Evolutionary conservation across 2,329 filamentous ascomycete species (phyloP), one percentile per base, ranked within the genome.

Genomic region (Cladosporium colombiae): DNA sequence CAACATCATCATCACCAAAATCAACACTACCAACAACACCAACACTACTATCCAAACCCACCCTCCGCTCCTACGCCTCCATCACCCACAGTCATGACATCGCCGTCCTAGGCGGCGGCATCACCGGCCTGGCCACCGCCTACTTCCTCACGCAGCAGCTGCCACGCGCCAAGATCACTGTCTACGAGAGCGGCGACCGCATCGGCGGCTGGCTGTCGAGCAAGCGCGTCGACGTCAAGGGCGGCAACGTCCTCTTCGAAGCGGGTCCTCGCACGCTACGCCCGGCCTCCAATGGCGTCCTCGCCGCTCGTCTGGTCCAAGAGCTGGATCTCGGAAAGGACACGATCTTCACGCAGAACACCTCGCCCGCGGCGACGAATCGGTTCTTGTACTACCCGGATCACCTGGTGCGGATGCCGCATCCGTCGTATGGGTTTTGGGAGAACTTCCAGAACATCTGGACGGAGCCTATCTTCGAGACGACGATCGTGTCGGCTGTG

Each of bases 341-440:
- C 66, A 75, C 92, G 35, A 76, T 88, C 61, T 80, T 80, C 72
- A 88, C 83, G 55, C 78, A 77, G 5, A 84, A 79, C 50, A 75
- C 75, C 33, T 82, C 84, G 5, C 79, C 84, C 62, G 82, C 83
- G 62, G 82, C 87, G 11, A 77, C 76, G 64, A 89, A 89, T 74
- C 90, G 93, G 68, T 97, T 89, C 78, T 82, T 98, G 67, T 97
- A 95, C 83, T 96, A 96, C 74, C 91, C 91, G 1, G 91, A 97
- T 75, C 91, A 89, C 73, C 85, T 95, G 33, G 89, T 92, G 62
- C 82, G 83, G 27, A 78, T 91, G 73, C 88, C 88, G 8, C 78
- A 79, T 10, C 81, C 75, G 5, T 71, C 73, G 2, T 72, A 84
- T 21, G 73, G 74, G 35, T 31, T 75, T 14, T 65, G 68, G 25